Conservation (phyloP, 176 grass and related monocot genomes). For the Musa troglodytarum region DNA sequence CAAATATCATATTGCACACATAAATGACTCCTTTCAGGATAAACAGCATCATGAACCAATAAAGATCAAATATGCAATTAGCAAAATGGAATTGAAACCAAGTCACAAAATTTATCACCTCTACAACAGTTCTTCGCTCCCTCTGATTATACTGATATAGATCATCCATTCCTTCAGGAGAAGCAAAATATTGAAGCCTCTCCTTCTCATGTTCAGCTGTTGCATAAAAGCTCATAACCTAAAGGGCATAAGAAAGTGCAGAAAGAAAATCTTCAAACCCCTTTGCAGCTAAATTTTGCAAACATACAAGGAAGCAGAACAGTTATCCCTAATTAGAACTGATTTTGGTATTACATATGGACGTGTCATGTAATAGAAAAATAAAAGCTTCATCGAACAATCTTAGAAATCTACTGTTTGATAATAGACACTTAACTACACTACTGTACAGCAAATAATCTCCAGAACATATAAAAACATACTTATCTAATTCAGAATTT, state of each 20-base stretch:
- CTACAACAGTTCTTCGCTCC: constrained; percentile 68
- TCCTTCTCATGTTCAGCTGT: constrained; percentile 69
- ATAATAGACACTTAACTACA: not conserved
- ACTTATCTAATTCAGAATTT: too few relatives aligned
- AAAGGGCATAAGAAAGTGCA: constrained; percentile 5
- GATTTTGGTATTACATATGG: not conserved
- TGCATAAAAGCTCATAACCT: constrained; percentile 88
- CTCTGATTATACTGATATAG: constrained; percentile 88
- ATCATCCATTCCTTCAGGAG: constrained; percentile 91
- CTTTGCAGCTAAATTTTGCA: not conserved
- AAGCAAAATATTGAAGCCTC: constrained; percentile 82
- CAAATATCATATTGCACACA: not conserved
- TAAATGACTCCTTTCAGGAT: not conserved
- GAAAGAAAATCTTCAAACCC: not conserved
- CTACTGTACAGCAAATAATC: not conserved
- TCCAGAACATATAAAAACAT: too few relatives aligned
- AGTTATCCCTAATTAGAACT: not conserved
- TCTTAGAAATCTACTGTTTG: not conserved
- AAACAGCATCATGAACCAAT: not conserved
- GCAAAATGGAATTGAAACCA: not conserved
- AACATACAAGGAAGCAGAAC: not conserved
- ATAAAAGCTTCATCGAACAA: not conserved
- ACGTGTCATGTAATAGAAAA: not conserved
- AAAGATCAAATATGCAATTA: too few relatives aligned
- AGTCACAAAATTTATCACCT: constrained; percentile 39